Conservation (phyloP, 129 eudicot genomes). For the Glebionis coronaria region DNA sequence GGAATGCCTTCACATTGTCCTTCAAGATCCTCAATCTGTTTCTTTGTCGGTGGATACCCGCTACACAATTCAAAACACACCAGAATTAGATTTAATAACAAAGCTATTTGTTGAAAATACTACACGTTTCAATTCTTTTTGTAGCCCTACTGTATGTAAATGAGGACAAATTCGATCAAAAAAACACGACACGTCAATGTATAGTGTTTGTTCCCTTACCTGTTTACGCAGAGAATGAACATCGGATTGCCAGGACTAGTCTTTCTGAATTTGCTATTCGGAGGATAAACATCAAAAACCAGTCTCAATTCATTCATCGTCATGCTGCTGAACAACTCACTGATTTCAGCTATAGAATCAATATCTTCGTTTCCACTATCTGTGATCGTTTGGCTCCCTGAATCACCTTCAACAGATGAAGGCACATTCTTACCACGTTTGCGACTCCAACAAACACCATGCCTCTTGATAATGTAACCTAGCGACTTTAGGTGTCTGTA, state of each 20-base stretch:
- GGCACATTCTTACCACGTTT: slow-evolving; percentile 30
- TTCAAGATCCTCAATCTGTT: slow-evolving; percentile 55
- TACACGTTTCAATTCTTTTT: background rate
- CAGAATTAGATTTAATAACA: background rate
- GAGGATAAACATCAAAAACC: slow-evolving; percentile 71
- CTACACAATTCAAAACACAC: slow-evolving; percentile 28
- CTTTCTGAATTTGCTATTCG: slow-evolving; percentile 82
- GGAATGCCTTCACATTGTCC: slow-evolving; percentile 48
- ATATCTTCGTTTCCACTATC: slow-evolving; percentile 25
- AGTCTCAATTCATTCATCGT: slow-evolving; percentile 43
- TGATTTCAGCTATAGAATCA: slow-evolving; percentile 27
- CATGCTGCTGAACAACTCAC: slow-evolving; percentile 37
- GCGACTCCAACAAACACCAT: slow-evolving; percentile 58
- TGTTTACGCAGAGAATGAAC: slow-evolving; percentile 49
- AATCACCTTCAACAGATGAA: slow-evolving; percentile 8
- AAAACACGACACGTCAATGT: background rate
- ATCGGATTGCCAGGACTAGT: slow-evolving; percentile 65
- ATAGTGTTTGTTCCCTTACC: slow-evolving; percentile 35
- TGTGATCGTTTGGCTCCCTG: slow-evolving; percentile 11
- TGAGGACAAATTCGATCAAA: background rate
- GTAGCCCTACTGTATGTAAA: background rate
- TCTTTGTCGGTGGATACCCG: slow-evolving; percentile 52
- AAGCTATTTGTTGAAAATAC: no score
- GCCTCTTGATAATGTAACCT: slow-evolving; percentile 71
- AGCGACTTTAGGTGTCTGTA: slow-evolving; percentile 64